phyloP scores from a whole-genome alignment of 148 eudicot genomes.

The Rhododendron griersonianum region DNA sequence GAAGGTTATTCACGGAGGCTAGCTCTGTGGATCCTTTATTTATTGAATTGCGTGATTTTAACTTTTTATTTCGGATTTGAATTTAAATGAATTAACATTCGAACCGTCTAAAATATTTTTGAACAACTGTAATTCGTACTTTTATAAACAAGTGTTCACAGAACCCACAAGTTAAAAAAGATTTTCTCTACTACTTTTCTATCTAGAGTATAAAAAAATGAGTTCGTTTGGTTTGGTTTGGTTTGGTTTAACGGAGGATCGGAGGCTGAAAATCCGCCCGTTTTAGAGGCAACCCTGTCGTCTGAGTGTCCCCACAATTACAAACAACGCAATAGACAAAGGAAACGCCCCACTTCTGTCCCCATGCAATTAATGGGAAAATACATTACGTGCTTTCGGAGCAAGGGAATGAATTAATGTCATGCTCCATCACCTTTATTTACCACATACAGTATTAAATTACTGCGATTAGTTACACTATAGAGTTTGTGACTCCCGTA shows the following conservation, averaged over 20 bases:
- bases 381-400: not conserved
- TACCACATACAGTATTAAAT: no score
- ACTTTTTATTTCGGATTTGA: no score
- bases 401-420: not conserved
- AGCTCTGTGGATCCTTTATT: no score
- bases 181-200: no score
- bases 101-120: no score
- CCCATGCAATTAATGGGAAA: not conserved
- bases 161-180: no score
- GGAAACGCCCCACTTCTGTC: not conserved
- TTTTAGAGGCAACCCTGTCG: not conserved
- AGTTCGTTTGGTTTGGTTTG: no score
- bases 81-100: no score
- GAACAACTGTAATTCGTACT: accelerated
- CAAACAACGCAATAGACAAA: not conserved
- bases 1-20: no score
- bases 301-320: not conserved
- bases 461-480: not conserved
- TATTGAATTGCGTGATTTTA: no score
- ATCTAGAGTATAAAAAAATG: no score
- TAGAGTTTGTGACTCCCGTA: not conserved
- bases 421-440: not conserved
- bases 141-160: no score
- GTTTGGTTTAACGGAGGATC: not conserved
- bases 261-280: conserved; percentile 1